Conservation (phyloP, 768 basidiomycete genomes). For the Lactifluus pinguis region DNA sequence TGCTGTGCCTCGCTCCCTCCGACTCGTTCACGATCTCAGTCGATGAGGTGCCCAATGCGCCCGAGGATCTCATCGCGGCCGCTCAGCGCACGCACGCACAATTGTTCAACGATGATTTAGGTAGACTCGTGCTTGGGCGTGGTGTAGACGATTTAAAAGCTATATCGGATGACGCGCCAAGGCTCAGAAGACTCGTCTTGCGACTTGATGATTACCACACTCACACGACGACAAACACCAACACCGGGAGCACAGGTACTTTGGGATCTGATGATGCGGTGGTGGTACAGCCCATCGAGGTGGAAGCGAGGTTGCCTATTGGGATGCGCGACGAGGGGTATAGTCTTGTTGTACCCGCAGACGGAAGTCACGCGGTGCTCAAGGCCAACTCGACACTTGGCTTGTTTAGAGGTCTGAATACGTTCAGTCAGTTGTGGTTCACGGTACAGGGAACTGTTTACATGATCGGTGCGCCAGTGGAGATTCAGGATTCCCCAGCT, state of each 20-base stretch:
- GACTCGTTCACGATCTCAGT: constrained; percentile 41
- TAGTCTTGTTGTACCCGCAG: constrained; percentile 29
- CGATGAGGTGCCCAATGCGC: constrained; percentile 32
- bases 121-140: constrained; percentile 50
- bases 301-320: constrained; percentile 28
- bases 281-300: constrained; percentile 24
- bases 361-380: constrained; percentile 31
- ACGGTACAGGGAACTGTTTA: constrained; percentile 28
- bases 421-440: constrained; percentile 49
- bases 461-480: constrained; percentile 31
- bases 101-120: constrained; percentile 42
- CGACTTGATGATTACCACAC: constrained; percentile 24
- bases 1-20: constrained; percentile 32
- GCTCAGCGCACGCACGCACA: constrained; percentile 35
- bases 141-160: constrained; percentile 38
- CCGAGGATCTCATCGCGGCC: constrained; percentile 50
- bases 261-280: no score
- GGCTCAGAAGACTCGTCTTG: constrained; percentile 37
- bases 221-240: neutral
- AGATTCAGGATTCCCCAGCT: constrained; percentile 38
- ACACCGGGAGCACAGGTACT: neutral
- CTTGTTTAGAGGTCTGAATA: constrained; percentile 43
- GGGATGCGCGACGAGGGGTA: constrained; percentile 39
- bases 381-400: constrained; percentile 41
- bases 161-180: constrained; percentile 30